Percentiles rank a stretch among this genome's conserved stretches.
phyloP scores from a whole-genome alignment of 2,329 filamentous ascomycete species.

The Beauveria asiatica region DNA sequence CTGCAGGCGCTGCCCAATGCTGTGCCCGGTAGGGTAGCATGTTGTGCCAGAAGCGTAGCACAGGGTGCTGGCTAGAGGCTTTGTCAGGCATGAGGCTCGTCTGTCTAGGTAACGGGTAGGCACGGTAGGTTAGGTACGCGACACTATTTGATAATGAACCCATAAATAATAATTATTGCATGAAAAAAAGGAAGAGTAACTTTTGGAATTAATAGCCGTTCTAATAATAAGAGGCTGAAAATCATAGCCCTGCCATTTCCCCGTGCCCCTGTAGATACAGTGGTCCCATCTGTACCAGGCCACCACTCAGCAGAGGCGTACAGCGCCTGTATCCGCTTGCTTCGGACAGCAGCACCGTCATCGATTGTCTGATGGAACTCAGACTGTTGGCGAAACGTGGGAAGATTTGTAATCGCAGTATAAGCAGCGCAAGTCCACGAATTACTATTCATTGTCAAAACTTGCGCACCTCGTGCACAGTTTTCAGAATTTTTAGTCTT shows the following conservation, averaged over 20 bases:
- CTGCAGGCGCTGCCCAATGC: no score
- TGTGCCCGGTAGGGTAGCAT: no score
- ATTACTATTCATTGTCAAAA: not conserved
- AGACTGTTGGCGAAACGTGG: not conserved
- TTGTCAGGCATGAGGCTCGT: no score
- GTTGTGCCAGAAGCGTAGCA: no score
- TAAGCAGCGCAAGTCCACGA: not conserved
- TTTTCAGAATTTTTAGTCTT: not conserved
- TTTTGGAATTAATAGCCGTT: no score
- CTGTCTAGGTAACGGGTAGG: no score
- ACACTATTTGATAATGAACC: no score
- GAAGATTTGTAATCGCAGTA: not conserved
- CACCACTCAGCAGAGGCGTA: not conserved
- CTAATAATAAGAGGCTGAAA: not conserved
- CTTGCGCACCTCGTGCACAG: not conserved
- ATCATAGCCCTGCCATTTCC: not conserved
- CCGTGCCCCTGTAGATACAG: not conserved
- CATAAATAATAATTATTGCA: no score
- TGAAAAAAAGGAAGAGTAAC: no score
- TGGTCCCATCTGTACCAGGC: not conserved
- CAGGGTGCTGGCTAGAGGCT: no score
- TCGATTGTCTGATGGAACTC: not conserved
- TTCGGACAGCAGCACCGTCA: not conserved
- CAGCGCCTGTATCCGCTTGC: not conserved
- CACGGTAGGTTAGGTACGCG: no score